Conservation (phyloP, 176 grass and related monocot species). For the Cenchrus fungigraminus region DNA sequence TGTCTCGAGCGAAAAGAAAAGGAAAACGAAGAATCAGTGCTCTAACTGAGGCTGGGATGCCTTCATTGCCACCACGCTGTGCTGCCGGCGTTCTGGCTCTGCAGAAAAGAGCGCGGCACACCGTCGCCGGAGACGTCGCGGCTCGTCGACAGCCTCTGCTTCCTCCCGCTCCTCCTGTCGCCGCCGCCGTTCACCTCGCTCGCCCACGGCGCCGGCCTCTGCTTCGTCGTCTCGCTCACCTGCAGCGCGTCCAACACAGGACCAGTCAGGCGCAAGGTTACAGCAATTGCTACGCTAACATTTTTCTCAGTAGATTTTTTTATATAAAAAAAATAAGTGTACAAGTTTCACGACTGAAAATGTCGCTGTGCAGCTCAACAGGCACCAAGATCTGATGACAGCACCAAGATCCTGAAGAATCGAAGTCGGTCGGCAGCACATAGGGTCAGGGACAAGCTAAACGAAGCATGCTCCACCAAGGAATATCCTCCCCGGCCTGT, state of each 20-base stretch:
- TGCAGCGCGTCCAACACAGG: not conserved
- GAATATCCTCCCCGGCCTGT: not conserved
- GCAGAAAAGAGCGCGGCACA: not conserved
- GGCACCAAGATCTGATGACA: not conserved
- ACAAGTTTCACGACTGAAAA: not conserved
- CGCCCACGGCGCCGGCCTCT: not conserved
- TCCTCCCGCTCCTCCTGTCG: conserved; percentile 29
- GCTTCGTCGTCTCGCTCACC: conserved; percentile 12
- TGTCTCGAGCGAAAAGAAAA: not conserved
- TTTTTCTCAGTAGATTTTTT: not conserved
- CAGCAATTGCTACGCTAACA: not conserved
- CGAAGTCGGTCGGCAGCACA: not conserved
- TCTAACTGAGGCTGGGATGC: not conserved
- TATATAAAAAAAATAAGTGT: too few relatives aligned
- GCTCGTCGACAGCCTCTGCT: conserved; percentile 32
- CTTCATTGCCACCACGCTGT: not conserved
- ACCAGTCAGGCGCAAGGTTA: not conserved
- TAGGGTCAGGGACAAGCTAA: not conserved
- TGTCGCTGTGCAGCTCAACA: not conserved
- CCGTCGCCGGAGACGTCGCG: conserved; percentile 23
- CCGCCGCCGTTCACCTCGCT: not conserved
- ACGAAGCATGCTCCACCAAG: not conserved
- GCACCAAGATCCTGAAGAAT: not conserved
- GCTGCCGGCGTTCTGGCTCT: not conserved
- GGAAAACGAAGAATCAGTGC: not conserved